Percentiles rank a stretch among this genome's conserved stretches.
Conservation (phyloP, 768 basidiomycete species). For the Epithele typhae region DNA sequence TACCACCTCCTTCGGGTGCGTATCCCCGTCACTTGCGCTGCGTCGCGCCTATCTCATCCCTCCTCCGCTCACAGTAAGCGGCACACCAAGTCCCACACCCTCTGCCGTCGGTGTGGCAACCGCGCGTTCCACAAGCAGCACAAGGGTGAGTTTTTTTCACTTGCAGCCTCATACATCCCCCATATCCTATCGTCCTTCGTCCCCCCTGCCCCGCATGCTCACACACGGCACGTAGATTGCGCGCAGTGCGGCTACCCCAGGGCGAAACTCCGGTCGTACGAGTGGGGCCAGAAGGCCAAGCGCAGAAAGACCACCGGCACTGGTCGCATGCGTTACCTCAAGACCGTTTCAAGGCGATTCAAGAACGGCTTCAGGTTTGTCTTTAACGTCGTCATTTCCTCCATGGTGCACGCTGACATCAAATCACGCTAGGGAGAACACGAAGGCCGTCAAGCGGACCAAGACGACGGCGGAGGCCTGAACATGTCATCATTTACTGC, state of each 20-base stretch:
- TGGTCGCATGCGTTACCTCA: conserved; percentile 92
- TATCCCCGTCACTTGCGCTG: conserved; percentile 18
- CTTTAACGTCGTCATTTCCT: background rate
- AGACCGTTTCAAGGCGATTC: conserved; percentile 90
- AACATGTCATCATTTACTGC: conserved; percentile 14
- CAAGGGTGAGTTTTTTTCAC: conserved; percentile 62
- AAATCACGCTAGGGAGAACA: conserved; percentile 66
- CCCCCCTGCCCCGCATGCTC: background rate
- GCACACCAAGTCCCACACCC: conserved; percentile 95
- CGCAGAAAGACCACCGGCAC: conserved; percentile 99
- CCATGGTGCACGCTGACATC: background rate
- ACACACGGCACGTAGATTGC: conserved; percentile 55
- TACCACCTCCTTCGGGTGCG: conserved; percentile 95
- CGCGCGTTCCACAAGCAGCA: conserved; percentile 98
- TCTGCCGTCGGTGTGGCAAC: conserved; percentile 95
- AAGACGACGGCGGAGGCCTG: conserved; percentile 52
- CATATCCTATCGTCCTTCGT: background rate
- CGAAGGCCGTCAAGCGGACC: conserved; percentile 80
- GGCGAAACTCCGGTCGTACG: conserved; percentile 91
- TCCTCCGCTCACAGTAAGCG: conserved; percentile 63
- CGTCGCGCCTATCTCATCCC: conserved; percentile 1
- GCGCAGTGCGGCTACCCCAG: conserved; percentile 95
- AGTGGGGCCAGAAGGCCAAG: conserved; percentile 99
- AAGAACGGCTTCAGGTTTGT: conserved; percentile 95
- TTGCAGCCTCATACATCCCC: background rate